Evolutionary conservation across 306 rosid species (phyloP).

Genomic region (Phaseolus lunatus): DNA sequence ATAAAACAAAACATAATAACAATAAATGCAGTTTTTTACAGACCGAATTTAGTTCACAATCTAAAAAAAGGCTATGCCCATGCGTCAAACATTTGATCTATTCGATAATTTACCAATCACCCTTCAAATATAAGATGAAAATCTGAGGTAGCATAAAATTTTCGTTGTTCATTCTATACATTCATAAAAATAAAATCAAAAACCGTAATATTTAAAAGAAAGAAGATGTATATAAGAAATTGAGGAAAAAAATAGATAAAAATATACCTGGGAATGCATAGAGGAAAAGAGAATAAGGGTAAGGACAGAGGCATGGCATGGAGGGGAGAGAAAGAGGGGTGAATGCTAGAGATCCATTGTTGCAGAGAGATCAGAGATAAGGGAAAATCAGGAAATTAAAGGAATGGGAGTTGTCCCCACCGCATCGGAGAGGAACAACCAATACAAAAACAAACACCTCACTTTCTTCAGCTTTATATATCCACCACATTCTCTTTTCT

Average conservation of each 20-base stretch:
- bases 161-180: neutral
- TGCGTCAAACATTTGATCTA: constrained; percentile 2
- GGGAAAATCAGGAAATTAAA: neutral
- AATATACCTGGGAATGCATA: constrained; percentile 60
- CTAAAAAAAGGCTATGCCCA: neutral
- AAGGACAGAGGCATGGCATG: constrained; percentile 49
- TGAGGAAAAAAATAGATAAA: neutral
- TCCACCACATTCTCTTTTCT: neutral
- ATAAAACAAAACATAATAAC: neutral
- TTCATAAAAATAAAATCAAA: neutral
- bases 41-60: neutral
- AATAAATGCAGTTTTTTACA: constrained; percentile 4
- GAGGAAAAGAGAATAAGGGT: constrained; percentile 41
- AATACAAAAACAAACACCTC: neutral
- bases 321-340: constrained; percentile 43
- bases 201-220: neutral
- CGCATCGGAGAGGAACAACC: constrained; percentile 9
- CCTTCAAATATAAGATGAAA: constrained; percentile 9
- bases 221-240: constrained; percentile 3
- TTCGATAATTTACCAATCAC: neutral
- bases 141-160: constrained; percentile 10
- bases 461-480: constrained; percentile 31
- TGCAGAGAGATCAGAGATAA: constrained; percentile 33
- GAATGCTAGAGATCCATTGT: constrained; percentile 57
- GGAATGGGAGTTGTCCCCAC: constrained; percentile 35